Evolutionary conservation across 2,329 filamentous ascomycete genomes (phyloP).

Genomic region (Domatiomyces catenatus): DNA sequence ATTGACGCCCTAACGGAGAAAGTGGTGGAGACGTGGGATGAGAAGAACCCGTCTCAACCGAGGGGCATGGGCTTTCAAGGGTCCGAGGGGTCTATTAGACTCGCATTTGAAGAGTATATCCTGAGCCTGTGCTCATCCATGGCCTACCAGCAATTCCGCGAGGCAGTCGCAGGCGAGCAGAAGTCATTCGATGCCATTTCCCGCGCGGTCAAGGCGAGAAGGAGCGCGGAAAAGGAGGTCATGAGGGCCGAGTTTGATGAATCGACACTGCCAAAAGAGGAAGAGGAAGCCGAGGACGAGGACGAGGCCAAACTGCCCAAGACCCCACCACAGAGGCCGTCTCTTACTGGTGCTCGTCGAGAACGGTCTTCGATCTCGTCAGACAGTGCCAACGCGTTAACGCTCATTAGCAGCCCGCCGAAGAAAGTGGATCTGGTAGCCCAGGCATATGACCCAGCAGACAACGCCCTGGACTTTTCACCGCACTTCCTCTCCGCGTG

Average conservation of each 20-base stretch:
- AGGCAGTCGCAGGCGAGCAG: constrained; percentile 35
- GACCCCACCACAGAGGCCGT: not conserved
- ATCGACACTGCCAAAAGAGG: not conserved
- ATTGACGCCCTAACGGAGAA: constrained; percentile 90
- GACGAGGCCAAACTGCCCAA: not conserved
- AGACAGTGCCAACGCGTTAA: not conserved
- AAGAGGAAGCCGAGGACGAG: not conserved
- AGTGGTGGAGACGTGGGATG: constrained; percentile 94
- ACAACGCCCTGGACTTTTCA: constrained; percentile 72
- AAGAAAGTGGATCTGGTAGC: not conserved
- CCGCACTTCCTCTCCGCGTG: constrained; percentile 75
- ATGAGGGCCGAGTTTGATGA: not conserved
- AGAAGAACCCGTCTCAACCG: constrained; percentile 72
- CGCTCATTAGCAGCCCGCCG: not conserved
- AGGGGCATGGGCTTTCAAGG: constrained; percentile 90
- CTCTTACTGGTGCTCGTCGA: not conserved
- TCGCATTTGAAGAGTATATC: constrained; percentile 95
- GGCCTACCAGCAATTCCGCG: constrained; percentile 53
- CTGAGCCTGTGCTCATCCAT: constrained; percentile 73
- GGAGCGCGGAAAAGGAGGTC: not conserved
- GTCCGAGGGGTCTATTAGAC: constrained; percentile 90
- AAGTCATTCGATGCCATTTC: constrained; percentile 19
- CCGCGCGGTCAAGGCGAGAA: not conserved
- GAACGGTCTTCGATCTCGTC: not conserved
- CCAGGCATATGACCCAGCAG: constrained; percentile 32